These are phyloP conservation scores for Backusella parvicylindrica DNA, from an alignment of 192 early-diverging fungal species.

Conservation along the genomic window DNA sequence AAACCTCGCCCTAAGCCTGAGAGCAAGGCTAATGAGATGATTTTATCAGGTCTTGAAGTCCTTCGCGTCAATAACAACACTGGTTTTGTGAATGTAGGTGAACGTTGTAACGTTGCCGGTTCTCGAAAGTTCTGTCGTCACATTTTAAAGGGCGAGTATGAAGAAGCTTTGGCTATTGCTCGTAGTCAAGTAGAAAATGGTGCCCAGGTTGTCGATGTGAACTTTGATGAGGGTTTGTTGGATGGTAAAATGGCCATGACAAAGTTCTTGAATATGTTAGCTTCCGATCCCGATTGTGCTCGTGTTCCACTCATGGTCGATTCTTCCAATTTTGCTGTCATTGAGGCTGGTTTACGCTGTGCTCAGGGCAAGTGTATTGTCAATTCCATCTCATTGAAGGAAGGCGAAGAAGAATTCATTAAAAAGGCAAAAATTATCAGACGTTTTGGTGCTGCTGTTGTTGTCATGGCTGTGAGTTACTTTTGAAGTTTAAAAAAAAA, in stretches of 20 bases:
- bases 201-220: slow-evolving; percentile 92
- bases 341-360: slow-evolving; percentile 93
- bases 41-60: slow-evolving; percentile 86
- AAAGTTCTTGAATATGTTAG: slow-evolving; percentile 89
- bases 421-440: slow-evolving; percentile 85
- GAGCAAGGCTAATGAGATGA: slow-evolving; percentile 65
- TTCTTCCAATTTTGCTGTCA: slow-evolving; percentile 97
- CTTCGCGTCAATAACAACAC: slow-evolving; percentile 76
- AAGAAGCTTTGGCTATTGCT: slow-evolving; percentile 92
- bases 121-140: slow-evolving; percentile 94
- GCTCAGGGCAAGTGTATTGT: slow-evolving; percentile 97
- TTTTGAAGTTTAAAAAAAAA: neutral
- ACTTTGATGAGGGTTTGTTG: slow-evolving; percentile 96
- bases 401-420: slow-evolving; percentile 90
- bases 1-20: slow-evolving; percentile 71
- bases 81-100: slow-evolving; percentile 94
- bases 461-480: slow-evolving; percentile 85
- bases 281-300: slow-evolving; percentile 92
- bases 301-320: slow-evolving; percentile 89
- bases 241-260: slow-evolving; percentile 94
- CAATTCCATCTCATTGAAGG: slow-evolving; percentile 95
- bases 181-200: slow-evolving; percentile 93
- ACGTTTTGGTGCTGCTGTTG: slow-evolving; percentile 91
- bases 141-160: slow-evolving; percentile 87
- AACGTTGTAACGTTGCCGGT: slow-evolving; percentile 96